These are phyloP conservation scores for Pythium rishiriense DNA, from an alignment of 352 stramenopile genomes.

Conservation along the genomic window DNA sequence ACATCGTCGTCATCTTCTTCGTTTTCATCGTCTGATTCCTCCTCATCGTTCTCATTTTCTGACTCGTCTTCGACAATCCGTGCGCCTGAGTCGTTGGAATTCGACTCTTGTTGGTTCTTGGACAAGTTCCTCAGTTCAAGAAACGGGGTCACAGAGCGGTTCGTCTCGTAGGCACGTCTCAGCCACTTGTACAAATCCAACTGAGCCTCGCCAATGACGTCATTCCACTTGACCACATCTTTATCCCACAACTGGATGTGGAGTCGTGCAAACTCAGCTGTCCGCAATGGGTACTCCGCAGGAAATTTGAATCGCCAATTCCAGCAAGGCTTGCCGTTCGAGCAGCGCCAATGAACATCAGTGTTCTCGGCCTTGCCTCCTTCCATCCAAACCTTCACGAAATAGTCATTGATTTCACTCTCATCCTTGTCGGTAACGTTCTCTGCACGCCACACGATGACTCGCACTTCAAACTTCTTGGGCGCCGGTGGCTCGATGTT, in stretches of 20 bases:
- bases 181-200: conserved; percentile 88
- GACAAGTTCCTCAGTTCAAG: conserved; percentile 50
- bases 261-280: conserved; percentile 82
- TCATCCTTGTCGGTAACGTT: conserved; percentile 72
- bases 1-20: conserved; percentile 35
- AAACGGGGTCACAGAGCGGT: conserved; percentile 61
- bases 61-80: neutral
- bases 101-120: neutral
- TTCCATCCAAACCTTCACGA: conserved; percentile 91
- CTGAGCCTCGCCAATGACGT: conserved; percentile 85
- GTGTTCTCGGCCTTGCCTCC: conserved; percentile 56
- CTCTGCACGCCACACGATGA: conserved; percentile 89
- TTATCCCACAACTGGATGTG: conserved; percentile 93
- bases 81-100: neutral
- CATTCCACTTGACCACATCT: conserved; percentile 92
- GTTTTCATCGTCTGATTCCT: conserved; percentile 31
- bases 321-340: conserved; percentile 89
- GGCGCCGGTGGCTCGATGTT: conserved; percentile 64
- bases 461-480: conserved; percentile 83
- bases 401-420: conserved; percentile 91
- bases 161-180: conserved; percentile 56
- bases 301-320: conserved; percentile 92
- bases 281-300: conserved; percentile 76
- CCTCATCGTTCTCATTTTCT: conserved; percentile 22
- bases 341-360: conserved; percentile 91